A percentile compares a stretch with the other conserved stretches of the same genome.
Evolutionary conservation across 306 rosid species (phyloP).

Genomic region (Corylus avellana): DNA sequence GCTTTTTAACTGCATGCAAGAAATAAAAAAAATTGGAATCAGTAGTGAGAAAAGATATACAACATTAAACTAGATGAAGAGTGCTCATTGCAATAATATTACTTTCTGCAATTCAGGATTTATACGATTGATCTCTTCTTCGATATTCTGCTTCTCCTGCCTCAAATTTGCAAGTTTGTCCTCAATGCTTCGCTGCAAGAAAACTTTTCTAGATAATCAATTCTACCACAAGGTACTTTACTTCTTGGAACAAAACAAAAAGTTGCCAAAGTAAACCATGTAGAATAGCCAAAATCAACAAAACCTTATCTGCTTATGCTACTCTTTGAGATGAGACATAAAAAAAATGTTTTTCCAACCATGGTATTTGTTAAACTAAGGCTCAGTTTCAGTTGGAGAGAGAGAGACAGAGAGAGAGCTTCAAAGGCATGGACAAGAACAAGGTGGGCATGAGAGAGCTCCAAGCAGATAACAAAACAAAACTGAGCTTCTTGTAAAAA

Average conservation of each 20-base stretch:
- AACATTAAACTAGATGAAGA: constrained; percentile 14
- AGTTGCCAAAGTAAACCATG: not conserved
- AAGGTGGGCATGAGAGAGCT: too few species aligned
- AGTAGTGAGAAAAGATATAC: constrained; percentile 23
- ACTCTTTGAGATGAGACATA: not conserved
- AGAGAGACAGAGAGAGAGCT: too few species aligned
- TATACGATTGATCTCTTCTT: constrained; percentile 72
- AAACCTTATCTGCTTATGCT: not conserved
- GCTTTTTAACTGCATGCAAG: constrained; percentile 56
- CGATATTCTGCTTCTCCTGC: constrained; percentile 65
- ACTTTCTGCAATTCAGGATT: constrained; percentile 86
- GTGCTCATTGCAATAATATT: constrained; percentile 24
- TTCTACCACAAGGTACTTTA: constrained; percentile 17
- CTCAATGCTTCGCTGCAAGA: constrained; percentile 73
- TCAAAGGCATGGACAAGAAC: too few species aligned
- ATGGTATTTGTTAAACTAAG: not conserved
- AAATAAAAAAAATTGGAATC: constrained; percentile 14
- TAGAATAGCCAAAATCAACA: not conserved
- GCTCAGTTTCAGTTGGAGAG: not conserved
- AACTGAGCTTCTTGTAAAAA: too few species aligned
- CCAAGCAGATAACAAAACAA: too few species aligned
- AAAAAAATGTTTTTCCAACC: not conserved
- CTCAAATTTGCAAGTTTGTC: constrained; percentile 79
- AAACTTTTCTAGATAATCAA: constrained; percentile 20
- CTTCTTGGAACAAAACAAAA: constrained; percentile 7